phyloP scores from a whole-genome alignment of 176 grass and related monocot species.

The Rhynchospora breviuscula region DNA sequence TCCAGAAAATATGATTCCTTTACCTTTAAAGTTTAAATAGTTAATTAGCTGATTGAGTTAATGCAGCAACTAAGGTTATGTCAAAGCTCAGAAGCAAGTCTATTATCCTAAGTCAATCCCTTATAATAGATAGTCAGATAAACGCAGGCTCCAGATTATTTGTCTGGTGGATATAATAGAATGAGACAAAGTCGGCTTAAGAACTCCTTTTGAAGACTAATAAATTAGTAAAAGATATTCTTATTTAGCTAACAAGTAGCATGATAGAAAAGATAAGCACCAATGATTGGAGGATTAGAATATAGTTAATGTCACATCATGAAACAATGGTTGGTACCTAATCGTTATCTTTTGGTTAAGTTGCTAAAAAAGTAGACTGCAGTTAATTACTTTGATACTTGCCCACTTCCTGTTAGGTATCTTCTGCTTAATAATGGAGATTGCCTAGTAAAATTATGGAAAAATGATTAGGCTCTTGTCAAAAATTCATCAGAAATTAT shows the following conservation, averaged over 20 bases:
- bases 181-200: neutral
- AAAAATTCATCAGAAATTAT: neutral
- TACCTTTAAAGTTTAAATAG: neutral
- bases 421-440: neutral
- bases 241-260: neutral
- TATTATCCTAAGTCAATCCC: neutral
- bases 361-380: neutral
- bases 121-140: neutral
- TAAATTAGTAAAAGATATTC: neutral
- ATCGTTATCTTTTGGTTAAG: neutral
- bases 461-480: neutral
- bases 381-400: neutral
- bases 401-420: neutral
- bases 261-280: neutral
- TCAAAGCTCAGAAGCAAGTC: neutral
- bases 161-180: neutral
- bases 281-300: neutral
- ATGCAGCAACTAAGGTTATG: neutral
- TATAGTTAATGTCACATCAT: slow-evolving; percentile 12
- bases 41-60: neutral
- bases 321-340: slow-evolving; percentile 1
- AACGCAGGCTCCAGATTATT: neutral
- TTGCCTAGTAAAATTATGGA: neutral
- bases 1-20: neutral
- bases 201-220: neutral